Conservation (phyloP, 208 protist species). For the Leishmania amazonensis region DNA sequence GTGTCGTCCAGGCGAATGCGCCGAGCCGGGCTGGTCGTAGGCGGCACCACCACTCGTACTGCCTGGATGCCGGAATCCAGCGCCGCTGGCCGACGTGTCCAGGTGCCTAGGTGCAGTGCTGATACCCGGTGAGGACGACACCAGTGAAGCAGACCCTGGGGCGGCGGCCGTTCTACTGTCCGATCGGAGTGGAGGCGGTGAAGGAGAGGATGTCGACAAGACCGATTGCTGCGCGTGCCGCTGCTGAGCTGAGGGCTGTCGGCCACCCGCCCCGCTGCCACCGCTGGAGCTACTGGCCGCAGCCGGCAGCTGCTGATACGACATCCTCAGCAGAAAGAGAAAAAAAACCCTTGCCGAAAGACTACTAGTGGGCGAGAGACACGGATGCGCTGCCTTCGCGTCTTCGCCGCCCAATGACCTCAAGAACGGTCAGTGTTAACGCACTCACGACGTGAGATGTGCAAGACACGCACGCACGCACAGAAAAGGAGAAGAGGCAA, state of each 20-base stretch:
- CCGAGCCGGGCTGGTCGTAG: not conserved
- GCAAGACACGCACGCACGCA: not conserved
- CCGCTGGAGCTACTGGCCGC: not conserved
- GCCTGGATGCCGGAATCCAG: not conserved
- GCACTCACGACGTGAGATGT: not conserved
- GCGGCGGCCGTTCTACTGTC: not conserved
- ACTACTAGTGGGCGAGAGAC: not conserved
- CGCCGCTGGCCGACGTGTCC: not conserved
- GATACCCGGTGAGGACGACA: not conserved
- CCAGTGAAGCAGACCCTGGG: not conserved
- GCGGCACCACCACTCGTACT: not conserved
- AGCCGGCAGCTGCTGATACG: not conserved
- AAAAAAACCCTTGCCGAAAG: no score
- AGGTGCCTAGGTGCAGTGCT: not conserved
- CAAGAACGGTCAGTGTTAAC: not conserved
- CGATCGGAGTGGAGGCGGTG: slow-evolving; percentile 7
- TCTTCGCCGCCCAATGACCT: not conserved
- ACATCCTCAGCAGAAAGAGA: not conserved
- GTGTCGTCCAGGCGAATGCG: not conserved
- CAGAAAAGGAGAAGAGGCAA: not conserved
- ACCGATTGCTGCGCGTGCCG: slow-evolving; percentile 1
- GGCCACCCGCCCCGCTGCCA: not conserved
- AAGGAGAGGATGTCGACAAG: not conserved
- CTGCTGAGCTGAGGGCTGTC: slow-evolving; percentile 4
- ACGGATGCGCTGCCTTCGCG: not conserved